Evolutionary conservation across 2,329 filamentous ascomycete species (phyloP).

Genomic region (Tothia fuscella): DNA sequence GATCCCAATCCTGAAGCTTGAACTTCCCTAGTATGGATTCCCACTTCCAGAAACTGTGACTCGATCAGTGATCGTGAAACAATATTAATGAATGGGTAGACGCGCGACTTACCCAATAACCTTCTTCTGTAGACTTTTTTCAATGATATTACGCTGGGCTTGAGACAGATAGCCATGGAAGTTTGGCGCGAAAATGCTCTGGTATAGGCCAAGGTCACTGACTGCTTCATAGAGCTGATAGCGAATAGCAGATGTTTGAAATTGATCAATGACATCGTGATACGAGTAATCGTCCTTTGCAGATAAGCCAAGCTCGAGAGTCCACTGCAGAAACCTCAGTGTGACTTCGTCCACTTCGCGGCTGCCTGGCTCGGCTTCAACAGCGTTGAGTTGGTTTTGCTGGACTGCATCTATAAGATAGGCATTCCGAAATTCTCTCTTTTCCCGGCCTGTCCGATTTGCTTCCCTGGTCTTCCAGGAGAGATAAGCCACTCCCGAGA

Average conservation of each 20-base stretch:
- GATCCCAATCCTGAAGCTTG: conserved; percentile 8
- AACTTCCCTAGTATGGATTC: conserved; percentile 14
- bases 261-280: conserved; percentile 18
- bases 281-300: conserved; percentile 14
- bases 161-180: conserved; percentile 16
- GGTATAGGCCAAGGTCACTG: conserved; percentile 14
- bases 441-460: neutral
- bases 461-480: neutral
- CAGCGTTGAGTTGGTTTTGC: conserved; percentile 1
- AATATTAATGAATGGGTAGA: neutral
- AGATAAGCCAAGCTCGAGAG: conserved; percentile 14
- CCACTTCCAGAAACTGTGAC: conserved; percentile 11
- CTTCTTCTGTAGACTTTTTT: conserved; percentile 14
- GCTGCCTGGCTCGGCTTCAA: conserved; percentile 1
- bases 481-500: neutral
- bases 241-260: conserved; percentile 16
- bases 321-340: conserved; percentile 13
- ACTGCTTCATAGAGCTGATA: conserved; percentile 17
- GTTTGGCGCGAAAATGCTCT: conserved; percentile 14
- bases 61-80: neutral
- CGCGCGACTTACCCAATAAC: conserved; percentile 1
- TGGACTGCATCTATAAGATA: neutral
- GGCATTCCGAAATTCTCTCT: neutral
- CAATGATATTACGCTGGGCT: conserved; percentile 15
- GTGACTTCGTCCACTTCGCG: conserved; percentile 9